A percentile compares a stretch with the other conserved stretches of the same genome.
Evolutionary conservation across 2,329 filamentous ascomycete genomes (phyloP).

Genomic region (Talaromyces sp.): DNA sequence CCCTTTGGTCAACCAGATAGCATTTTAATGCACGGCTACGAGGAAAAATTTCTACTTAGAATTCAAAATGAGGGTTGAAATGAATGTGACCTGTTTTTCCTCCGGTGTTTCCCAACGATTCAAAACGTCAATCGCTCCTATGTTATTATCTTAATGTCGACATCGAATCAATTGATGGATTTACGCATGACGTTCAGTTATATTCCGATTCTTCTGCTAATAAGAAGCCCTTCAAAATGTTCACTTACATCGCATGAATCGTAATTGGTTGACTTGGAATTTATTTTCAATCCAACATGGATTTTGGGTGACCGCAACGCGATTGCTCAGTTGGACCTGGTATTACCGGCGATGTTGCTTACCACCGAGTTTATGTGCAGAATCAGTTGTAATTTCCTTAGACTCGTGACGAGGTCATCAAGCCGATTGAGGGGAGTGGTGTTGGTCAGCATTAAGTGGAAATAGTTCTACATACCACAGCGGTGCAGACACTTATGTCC

Average conservation of each 20-base stretch:
- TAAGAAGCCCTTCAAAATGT: constrained; percentile 35
- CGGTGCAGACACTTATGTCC: constrained; percentile 42
- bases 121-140: constrained; percentile 60
- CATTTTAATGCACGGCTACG: constrained; percentile 66
- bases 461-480: constrained; percentile 41
- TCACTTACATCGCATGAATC: too few species aligned
- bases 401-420: constrained; percentile 37
- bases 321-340: constrained; percentile 57
- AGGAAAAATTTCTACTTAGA: constrained; percentile 64
- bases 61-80: constrained; percentile 54
- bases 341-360: constrained; percentile 48
- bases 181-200: constrained; percentile 58
- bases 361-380: constrained; percentile 52
- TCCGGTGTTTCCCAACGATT: constrained; percentile 62
- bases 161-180: constrained; percentile 57
- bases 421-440: constrained; percentile 50
- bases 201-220: constrained; percentile 68
- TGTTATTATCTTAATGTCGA: constrained; percentile 65
- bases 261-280: too few species aligned
- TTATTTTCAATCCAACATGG: constrained; percentile 52
- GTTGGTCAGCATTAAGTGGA: constrained; percentile 43
- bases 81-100: constrained; percentile 68
- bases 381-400: constrained; percentile 44
- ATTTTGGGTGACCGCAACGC: constrained; percentile 56
- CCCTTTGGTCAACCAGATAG: constrained; percentile 48